Percentiles rank a stretch among this genome's conserved stretches.
phyloP scores from a whole-genome alignment of 2,329 filamentous ascomycete species.

The Alternaria gansuensis region DNA sequence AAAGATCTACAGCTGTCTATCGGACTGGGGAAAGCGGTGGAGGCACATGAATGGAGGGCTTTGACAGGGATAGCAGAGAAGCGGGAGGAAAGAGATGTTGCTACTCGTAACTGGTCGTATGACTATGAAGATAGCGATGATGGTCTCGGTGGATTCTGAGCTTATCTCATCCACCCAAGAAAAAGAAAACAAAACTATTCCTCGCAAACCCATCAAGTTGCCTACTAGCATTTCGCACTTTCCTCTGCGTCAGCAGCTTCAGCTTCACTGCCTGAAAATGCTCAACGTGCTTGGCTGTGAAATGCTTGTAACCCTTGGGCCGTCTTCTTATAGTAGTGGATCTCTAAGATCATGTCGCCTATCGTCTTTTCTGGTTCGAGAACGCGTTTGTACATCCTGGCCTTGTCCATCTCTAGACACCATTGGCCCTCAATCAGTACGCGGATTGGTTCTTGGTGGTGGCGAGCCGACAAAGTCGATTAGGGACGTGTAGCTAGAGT shows the following conservation, averaged over 20 bases:
- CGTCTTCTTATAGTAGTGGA: neutral
- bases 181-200: too few relatives aligned
- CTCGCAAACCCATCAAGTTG: neutral
- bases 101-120: constrained; percentile 8
- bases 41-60: constrained; percentile 29
- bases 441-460: neutral
- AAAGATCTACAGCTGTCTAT: constrained; percentile 40
- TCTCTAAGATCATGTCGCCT: neutral
- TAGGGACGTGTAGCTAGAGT: neutral
- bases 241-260: constrained; percentile 1
- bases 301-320: neutral
- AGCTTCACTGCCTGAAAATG: neutral
- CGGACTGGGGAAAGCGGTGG: constrained; percentile 37
- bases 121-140: constrained; percentile 13
- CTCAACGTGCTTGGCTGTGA: neutral
- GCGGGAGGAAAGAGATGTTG: constrained; percentile 22
- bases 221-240: neutral
- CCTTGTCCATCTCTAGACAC: neutral
- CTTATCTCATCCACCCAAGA: too few relatives aligned
- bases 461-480: neutral
- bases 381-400: neutral
- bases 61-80: constrained; percentile 31
- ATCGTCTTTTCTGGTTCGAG: neutral
- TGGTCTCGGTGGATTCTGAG: constrained; percentile 17
- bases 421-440: neutral